These are phyloP conservation scores for Pseudogymnoascus pannorum DNA, from an alignment of 2,329 filamentous ascomycete genomes.

Conservation along the genomic window DNA sequence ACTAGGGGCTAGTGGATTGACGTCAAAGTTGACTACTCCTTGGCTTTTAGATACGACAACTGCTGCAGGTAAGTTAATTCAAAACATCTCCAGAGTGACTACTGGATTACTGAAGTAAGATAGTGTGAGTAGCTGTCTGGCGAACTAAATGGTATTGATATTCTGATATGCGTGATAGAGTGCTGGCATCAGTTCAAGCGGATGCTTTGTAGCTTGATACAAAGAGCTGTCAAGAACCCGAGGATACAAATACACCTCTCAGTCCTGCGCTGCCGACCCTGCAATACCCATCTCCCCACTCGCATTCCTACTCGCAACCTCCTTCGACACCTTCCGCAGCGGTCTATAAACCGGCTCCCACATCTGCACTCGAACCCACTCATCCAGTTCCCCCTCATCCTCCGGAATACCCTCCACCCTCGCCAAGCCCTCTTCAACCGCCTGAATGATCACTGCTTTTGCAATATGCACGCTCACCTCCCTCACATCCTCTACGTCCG, in stretches of 20 bases:
- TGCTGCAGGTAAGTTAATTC: not conserved
- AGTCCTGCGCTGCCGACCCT: slow-evolving; percentile 1
- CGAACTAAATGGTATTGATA: not conserved
- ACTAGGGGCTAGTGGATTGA: not conserved
- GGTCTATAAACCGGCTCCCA: slow-evolving; percentile 66
- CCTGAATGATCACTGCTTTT: slow-evolving; percentile 63
- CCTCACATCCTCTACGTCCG: slow-evolving; percentile 67
- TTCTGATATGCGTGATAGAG: not conserved
- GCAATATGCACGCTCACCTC: slow-evolving; percentile 74
- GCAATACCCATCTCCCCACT: slow-evolving; percentile 49
- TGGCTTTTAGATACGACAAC: not conserved
- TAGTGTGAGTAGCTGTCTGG: not conserved
- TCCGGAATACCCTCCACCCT: slow-evolving; percentile 58
- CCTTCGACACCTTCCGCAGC: slow-evolving; percentile 47
- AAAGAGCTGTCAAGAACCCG: too few relatives aligned
- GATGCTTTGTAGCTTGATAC: not conserved
- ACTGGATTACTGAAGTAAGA: not conserved
- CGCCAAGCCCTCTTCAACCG: slow-evolving; percentile 61
- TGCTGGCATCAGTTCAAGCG: not conserved
- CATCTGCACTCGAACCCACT: slow-evolving; percentile 73
- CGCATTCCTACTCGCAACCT: slow-evolving; percentile 48
- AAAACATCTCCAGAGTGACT: not conserved
- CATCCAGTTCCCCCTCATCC: slow-evolving; percentile 28
- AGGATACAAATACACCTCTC: not conserved
- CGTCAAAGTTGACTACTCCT: not conserved